These are phyloP conservation scores for Hanseniaspora thailandica DNA, from an alignment of 805 yeast species.

Conservation along the genomic window DNA sequence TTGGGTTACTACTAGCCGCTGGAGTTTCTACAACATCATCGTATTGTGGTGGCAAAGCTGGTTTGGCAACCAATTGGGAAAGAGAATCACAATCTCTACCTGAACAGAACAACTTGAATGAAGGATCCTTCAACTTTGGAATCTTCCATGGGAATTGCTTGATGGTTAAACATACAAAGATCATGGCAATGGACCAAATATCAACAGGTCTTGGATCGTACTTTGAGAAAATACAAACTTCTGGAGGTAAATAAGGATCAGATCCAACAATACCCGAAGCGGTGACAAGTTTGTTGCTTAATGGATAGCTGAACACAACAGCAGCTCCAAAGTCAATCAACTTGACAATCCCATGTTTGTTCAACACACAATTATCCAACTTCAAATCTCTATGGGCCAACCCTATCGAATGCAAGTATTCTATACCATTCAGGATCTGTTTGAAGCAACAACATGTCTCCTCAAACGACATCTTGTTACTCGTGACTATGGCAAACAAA, in stretches of 20 bases:
- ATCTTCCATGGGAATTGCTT: constrained; percentile 93
- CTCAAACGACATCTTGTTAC: constrained; percentile 67
- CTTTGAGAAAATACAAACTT: constrained; percentile 67
- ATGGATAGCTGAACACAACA: constrained; percentile 82
- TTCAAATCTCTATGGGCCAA: constrained; percentile 85
- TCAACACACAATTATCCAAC: constrained; percentile 83
- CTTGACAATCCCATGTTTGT: constrained; percentile 70
- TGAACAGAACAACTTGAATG: constrained; percentile 72
- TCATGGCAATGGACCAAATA: constrained; percentile 85
- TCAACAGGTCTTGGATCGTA: constrained; percentile 91
- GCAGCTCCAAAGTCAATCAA: constrained; percentile 91
- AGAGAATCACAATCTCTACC: constrained; percentile 58
- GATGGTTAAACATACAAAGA: constrained; percentile 82
- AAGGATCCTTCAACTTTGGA: constrained; percentile 67
- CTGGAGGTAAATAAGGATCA: constrained; percentile 87
- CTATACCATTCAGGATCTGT: constrained; percentile 68
- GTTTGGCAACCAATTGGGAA: constrained; percentile 45
- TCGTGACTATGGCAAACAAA: constrained; percentile 87
- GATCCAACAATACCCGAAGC: constrained; percentile 80
- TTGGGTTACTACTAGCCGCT: constrained; percentile 22
- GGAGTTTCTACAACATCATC: constrained; percentile 19
- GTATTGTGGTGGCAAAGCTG: constrained; percentile 39
- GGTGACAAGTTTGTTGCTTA: constrained; percentile 56
- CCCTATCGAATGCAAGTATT: constrained; percentile 73
- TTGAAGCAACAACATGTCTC: constrained; percentile 85